Conservation (phyloP, 176 grass and related monocot genomes). For the Triticum timopheevii region DNA sequence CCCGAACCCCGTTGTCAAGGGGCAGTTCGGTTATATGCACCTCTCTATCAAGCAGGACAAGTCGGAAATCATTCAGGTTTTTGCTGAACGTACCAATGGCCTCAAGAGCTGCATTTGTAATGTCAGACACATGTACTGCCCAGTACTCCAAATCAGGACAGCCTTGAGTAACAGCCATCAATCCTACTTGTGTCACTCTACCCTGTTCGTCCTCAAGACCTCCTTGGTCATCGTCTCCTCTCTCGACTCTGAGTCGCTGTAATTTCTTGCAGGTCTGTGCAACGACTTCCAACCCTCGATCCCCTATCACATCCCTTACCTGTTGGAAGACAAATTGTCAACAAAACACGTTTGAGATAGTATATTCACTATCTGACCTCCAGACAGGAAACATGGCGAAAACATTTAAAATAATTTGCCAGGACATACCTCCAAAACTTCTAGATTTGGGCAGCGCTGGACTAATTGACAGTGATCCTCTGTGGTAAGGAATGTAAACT, state of each 20-base stretch:
- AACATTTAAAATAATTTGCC: neutral
- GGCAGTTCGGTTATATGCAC: constrained; percentile 60
- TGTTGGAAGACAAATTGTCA: constrained; percentile 36
- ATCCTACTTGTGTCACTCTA: constrained; percentile 67
- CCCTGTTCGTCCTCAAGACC: constrained; percentile 83
- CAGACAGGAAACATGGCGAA: constrained; percentile 28
- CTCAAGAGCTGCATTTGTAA: constrained; percentile 94
- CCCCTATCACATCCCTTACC: constrained; percentile 95
- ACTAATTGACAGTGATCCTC: constrained; percentile 94
- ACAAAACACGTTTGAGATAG: neutral
- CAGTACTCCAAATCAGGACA: constrained; percentile 80
- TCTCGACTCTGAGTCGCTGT: constrained; percentile 84
- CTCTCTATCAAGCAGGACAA: constrained; percentile 93
- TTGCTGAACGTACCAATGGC: constrained; percentile 64
- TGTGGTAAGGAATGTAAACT: constrained; percentile 75
- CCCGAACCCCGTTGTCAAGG: constrained; percentile 85
- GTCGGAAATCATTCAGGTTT: constrained; percentile 93
- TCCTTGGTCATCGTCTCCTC: constrained; percentile 89
- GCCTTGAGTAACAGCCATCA: constrained; percentile 68
- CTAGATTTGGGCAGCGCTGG: constrained; percentile 85
- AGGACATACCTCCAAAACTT: constrained; percentile 72
- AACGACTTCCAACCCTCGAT: constrained; percentile 78
- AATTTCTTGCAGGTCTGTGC: constrained; percentile 92
- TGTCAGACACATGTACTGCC: constrained; percentile 84
- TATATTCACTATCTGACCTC: constrained; percentile 8